Base-by-base conservation (phyloP, 257 asterid species). In the Capsicum rhomboideum region DNA sequence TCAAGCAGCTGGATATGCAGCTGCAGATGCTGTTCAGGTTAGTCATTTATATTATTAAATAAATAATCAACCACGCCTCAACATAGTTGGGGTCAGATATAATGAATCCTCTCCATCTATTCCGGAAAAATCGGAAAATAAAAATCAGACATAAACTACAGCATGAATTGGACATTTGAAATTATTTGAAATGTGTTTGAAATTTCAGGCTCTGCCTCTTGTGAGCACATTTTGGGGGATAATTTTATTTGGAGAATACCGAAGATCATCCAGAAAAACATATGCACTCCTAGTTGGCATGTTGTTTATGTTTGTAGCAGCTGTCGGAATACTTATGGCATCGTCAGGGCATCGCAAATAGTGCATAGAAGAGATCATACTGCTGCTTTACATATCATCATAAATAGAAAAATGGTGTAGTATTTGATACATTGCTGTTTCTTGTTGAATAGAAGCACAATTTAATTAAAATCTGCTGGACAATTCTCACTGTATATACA, bases 21-120 rank as follows among this genome's bases (percentile, higher is more conserved):
- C 98, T 79, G 99, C 98, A 12, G 99, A 94, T 81, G 99, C 99
- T 3, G 99, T 96, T 82, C 98, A 92, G 98, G 98, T 95, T 23
- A 87, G 90, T 87, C 66, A 13, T 14, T 34, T 49, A 1, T 55
- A 54, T 20, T 6, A 23, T 72, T 8, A 23, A 34, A 2, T 21
- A 59, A 40, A 4, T 21, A 59, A 40, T 68, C 46, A 69, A 44
- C 3, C 6, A 40, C 3, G 42, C 63, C 69, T 80, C 42, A 46
- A 44, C 26, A 72, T 46, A 74, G 80, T 74, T 44, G 21, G 14
- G 54, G 17, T 21, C 18, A 3, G 56, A 34, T 37, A 68, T 20
- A 8, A 34, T 40, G 53, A 69, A 40, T 40, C 53, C 31, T 20
- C 31, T 40, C 2, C 37, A 10, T 40, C 78, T 34, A 18, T 20